phyloP scores from a whole-genome alignment of 176 grass and related monocot species.

The Zoysia japonica region DNA sequence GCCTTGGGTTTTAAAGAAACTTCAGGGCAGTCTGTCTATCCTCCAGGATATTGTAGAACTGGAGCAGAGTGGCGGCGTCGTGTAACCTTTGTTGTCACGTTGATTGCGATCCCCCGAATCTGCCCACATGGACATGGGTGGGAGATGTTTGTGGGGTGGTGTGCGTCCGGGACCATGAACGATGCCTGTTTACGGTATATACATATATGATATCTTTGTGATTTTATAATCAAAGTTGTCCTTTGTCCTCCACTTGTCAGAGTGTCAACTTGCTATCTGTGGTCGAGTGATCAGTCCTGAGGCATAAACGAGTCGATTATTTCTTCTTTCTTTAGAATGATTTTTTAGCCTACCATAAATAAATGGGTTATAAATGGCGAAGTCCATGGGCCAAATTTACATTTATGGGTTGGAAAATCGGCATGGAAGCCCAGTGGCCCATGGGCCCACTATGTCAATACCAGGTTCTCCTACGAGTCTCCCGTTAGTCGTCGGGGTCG shows the following conservation, averaged over 20 bases:
- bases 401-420: too few relatives aligned
- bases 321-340: too few relatives aligned
- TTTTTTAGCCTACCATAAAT: too few relatives aligned
- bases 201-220: neutral
- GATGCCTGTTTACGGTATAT: conserved; percentile 18
- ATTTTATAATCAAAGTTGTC: neutral
- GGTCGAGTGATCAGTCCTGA: neutral
- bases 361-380: too few relatives aligned
- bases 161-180: conserved; percentile 9
- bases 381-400: too few relatives aligned
- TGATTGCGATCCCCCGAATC: conserved; percentile 30
- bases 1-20: conserved; percentile 1
- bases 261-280: neutral
- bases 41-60: conserved; percentile 12
- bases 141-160: conserved; percentile 43
- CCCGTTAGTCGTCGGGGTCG: too few relatives aligned
- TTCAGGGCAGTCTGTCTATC: conserved; percentile 15
- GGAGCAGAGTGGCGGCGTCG: conserved; percentile 28
- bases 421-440: too few relatives aligned
- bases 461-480: neutral
- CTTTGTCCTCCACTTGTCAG: neutral
- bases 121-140: conserved; percentile 25
- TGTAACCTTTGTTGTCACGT: conserved; percentile 39
- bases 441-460: neutral
- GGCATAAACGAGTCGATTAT: too few relatives aligned